Evolutionary conservation across 106 monocot genomes (phyloP), one percentile per base, ranked within the genome.

Genomic region (Apostasia shenzhenica): DNA sequence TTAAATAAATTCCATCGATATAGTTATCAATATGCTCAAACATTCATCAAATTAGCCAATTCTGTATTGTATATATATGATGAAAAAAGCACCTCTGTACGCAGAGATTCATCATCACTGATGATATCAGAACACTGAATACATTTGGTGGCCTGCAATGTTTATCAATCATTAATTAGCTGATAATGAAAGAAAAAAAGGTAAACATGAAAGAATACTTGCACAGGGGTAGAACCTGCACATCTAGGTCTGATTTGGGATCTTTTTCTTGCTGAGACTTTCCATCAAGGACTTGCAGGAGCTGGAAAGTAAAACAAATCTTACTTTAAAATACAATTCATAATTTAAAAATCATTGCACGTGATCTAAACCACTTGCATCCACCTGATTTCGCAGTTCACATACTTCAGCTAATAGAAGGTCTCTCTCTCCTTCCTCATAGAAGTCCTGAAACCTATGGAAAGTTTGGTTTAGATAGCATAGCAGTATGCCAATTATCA

Each of bases 381-480:
- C 72, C 2, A 92, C 97, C 89, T 97, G 89, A 63, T 92, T 84
- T 45, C 92, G 83, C 67, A 97, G 69, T 54, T 89, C 77, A 52
- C 85, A 82, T 43, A 92, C 77, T 86, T 97, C 97, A 68, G 72
- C 71, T 59, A 85, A 67, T 54, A 97, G 48, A 61, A 84, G 61
- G n/a, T 87, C 87, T 61, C 81, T 86, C 70, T 97, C 97, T 43
- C 92, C 97, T 81, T 97, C 89, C 80, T 85, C 79, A 77, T 89
- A 92, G 63, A 92, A 97, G 5, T 92, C 89, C 68, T 92, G 92
- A 51, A 80, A 87, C 75, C 97, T 97, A 76, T 45, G 67, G 76
- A 44, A 54, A 8, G 7, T 72, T 69, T 14, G 61, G 13, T 45
- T 53, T 49, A 60, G 38, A 4, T 14, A 4, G 48, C 26, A 26